Percentiles rank a stretch among this genome's conserved stretches.
phyloP scores from a whole-genome alignment of 768 basidiomycete species.

The Mrakia blollopis region DNA sequence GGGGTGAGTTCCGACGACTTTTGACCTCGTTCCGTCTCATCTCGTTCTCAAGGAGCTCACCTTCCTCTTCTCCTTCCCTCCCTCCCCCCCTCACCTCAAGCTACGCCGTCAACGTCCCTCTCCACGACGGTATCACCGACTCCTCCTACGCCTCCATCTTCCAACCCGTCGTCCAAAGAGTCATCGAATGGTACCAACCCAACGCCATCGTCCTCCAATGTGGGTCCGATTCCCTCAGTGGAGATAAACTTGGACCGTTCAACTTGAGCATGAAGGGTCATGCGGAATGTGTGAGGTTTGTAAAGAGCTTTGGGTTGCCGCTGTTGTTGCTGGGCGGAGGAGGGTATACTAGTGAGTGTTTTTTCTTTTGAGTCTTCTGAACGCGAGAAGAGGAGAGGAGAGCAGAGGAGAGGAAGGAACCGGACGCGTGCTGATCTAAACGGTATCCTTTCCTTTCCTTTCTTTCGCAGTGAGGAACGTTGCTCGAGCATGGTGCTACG shows the following conservation, averaged over 20 bases:
- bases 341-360: constrained; percentile 64
- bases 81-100: constrained; percentile 41
- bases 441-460: background rate
- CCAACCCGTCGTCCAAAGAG: constrained; percentile 86
- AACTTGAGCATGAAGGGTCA: constrained; percentile 97
- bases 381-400: background rate
- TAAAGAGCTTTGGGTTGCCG: constrained; percentile 92
- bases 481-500: constrained; percentile 93
- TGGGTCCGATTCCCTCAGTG: constrained; percentile 92
- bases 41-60: background rate
- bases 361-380: background rate
- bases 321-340: constrained; percentile 92
- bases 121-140: constrained; percentile 91
- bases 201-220: constrained; percentile 95
- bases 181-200: constrained; percentile 91
- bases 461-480: constrained; percentile 72
- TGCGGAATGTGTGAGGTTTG: constrained; percentile 93
- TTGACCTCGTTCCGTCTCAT: background rate
- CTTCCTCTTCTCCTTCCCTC: background rate
- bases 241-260: constrained; percentile 91
- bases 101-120: constrained; percentile 88
- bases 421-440: background rate
- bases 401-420: background rate
- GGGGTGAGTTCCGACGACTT: no score
- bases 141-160: constrained; percentile 93